Percentiles rank a stretch among this genome's conserved stretches.
Conservation (phyloP, 2,329 filamentous ascomycete species). For the Trichoderma sp. region DNA sequence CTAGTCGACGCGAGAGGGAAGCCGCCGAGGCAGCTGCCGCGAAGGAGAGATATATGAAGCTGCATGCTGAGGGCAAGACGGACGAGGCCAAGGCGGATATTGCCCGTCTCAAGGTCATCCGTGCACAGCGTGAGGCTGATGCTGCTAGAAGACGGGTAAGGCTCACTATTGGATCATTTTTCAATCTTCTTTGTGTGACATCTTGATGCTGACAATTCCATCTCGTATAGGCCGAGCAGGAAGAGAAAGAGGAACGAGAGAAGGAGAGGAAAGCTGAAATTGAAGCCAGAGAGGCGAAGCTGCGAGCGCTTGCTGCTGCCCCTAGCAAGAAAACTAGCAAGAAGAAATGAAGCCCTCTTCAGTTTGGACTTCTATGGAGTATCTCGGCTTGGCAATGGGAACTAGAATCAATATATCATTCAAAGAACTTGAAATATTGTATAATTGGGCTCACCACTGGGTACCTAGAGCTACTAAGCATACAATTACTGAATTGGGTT, state of each 20-base stretch:
- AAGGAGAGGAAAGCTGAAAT: conserved; percentile 49
- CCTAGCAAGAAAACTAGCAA: conserved; percentile 50
- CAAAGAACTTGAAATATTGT: neutral
- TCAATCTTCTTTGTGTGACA: neutral
- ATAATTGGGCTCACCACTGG: neutral
- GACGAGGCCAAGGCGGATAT: conserved; percentile 91
- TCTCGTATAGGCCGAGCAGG: conserved; percentile 52
- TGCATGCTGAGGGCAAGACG: conserved; percentile 93
- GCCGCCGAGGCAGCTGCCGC: conserved; percentile 83
- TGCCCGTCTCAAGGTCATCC: conserved; percentile 76
- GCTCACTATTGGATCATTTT: too few species aligned
- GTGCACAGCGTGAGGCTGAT: conserved; percentile 82
- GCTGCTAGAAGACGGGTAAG: conserved; percentile 74
- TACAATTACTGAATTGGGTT: neutral
- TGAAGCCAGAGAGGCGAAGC: conserved; percentile 56
- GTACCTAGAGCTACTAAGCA: neutral
- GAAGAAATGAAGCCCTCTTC: conserved; percentile 38
- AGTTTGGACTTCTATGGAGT: neutral
- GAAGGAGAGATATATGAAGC: conserved; percentile 85
- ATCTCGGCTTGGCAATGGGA: too few species aligned
- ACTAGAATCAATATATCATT: neutral
- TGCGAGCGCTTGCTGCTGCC: conserved; percentile 51
- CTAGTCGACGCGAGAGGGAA: conserved; percentile 60
- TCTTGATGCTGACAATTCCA: neutral
- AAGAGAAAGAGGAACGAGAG: conserved; percentile 54